phyloP scores from a whole-genome alignment of 129 eudicot genomes.

The Ambrosia trifida region DNA sequence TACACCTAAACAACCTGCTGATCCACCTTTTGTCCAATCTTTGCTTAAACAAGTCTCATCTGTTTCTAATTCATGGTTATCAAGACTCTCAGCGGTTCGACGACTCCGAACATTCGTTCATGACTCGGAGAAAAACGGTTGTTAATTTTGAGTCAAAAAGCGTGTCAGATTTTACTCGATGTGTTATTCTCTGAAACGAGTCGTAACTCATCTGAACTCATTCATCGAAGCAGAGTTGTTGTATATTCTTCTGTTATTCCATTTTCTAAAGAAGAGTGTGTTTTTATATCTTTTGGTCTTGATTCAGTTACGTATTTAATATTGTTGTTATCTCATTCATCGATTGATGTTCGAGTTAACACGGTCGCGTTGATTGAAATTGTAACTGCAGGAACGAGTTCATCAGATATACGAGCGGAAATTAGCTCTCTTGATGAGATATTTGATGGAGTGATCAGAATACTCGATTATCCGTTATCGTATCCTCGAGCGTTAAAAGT shows the following conservation, averaged over 20 bases:
- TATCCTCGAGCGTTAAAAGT: slow-evolving; percentile 76
- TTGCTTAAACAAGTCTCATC: slow-evolving; percentile 55
- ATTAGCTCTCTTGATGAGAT: slow-evolving; percentile 55
- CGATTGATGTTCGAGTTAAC: slow-evolving; percentile 72
- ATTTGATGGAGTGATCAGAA: slow-evolving; percentile 63
- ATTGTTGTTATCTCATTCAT: slow-evolving; percentile 55
- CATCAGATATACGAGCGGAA: slow-evolving; percentile 63
- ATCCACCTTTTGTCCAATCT: slow-evolving; percentile 54
- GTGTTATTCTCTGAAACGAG: slow-evolving; percentile 45
- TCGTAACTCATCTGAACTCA: slow-evolving; percentile 47
- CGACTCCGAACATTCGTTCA: slow-evolving; percentile 71
- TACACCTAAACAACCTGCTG: slow-evolving; percentile 95
- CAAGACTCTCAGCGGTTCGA: slow-evolving; percentile 57
- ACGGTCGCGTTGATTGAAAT: slow-evolving; percentile 70
- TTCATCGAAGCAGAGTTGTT: slow-evolving; percentile 64
- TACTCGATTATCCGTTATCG: slow-evolving; percentile 55
- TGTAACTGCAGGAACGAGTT: slow-evolving; percentile 63
- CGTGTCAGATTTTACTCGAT: slow-evolving; percentile 46
- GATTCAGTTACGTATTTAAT: slow-evolving; percentile 52
- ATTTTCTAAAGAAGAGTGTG: slow-evolving; percentile 60
- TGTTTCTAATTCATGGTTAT: slow-evolving; percentile 36
- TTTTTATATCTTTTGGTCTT: slow-evolving; percentile 44
- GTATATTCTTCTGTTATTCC: slow-evolving; percentile 50
- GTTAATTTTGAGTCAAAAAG: slow-evolving; percentile 49
- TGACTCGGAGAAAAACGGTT: slow-evolving; percentile 86